Percentiles rank a stretch among this genome's conserved stretches.
Conservation (phyloP, 2,329 filamentous ascomycete species). For the Atkinsonella hypoxylon region DNA sequence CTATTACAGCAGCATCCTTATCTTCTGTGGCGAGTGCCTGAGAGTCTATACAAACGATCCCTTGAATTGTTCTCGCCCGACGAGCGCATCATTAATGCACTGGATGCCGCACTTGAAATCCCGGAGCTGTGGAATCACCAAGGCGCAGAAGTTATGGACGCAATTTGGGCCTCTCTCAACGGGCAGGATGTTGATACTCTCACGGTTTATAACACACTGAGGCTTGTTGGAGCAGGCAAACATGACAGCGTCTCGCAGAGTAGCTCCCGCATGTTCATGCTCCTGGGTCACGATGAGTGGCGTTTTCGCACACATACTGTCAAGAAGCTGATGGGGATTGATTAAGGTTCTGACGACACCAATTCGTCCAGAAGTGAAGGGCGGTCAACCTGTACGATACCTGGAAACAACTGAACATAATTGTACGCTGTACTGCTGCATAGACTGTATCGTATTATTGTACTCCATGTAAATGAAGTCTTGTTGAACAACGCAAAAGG, state of each 20-base stretch:
- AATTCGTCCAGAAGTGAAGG: no score
- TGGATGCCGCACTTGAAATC: slow-evolving; percentile 14
- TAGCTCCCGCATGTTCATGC: slow-evolving; percentile 18
- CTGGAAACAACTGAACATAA: no score
- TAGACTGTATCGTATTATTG: no score
- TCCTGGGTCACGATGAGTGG: slow-evolving; percentile 27
- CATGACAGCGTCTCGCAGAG: slow-evolving; percentile 17
- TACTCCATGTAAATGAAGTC: no score
- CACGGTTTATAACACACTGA: slow-evolving; percentile 17
- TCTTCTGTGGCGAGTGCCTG: slow-evolving; percentile 26
- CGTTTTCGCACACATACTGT: slow-evolving; percentile 15
- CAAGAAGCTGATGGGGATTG: slow-evolving; percentile 5
- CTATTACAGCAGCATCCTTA: slow-evolving; percentile 22
- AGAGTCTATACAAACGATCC: slow-evolving; percentile 16
- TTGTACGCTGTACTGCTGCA: no score
- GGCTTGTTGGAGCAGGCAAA: slow-evolving; percentile 20
- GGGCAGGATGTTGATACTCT: slow-evolving; percentile 9
- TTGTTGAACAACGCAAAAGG: no score
- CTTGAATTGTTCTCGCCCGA: slow-evolving; percentile 12
- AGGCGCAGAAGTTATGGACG: slow-evolving; percentile 10
- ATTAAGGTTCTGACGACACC: not conserved
- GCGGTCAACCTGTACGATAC: no score
- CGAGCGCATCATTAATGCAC: slow-evolving; percentile 12
- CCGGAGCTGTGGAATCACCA: slow-evolving; percentile 7
- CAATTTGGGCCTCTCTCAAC: slow-evolving; percentile 9